Evolutionary conservation across 495 filamentous ascomycete genomes (phyloP), one percentile per base, ranked within the genome.

Genomic region (Evansstolkia leycettana): DNA sequence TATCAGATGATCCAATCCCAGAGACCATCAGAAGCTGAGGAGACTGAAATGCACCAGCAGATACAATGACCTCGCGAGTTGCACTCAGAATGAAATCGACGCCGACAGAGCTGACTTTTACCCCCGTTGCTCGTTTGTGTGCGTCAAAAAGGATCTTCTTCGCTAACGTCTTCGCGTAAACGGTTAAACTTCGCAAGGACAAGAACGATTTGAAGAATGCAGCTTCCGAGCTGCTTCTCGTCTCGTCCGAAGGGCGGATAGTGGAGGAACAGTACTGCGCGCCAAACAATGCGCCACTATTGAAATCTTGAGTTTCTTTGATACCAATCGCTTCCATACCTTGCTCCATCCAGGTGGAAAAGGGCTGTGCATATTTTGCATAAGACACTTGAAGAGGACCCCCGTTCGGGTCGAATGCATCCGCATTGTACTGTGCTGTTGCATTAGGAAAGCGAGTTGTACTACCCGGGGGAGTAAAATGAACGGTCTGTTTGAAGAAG

Each of bases 1-100:
- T 36, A 9, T 42, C 50, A 2, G 43, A 31, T 0, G 57, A 67
- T 0, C 72, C 72, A 26, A 68, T 48, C 6, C 52, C 52, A 11
- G 67, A 73, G n/a, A 71, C 51, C 48, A 72, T 65, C 11, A 75
- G 46, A 7, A 76, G 38, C 38, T 72, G 67, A 1, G 72, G 70
- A 12, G 58, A 61, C 4, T 64, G 55, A 33, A 73, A 61, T 6
- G 41, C 60, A 7, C 73, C 73, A 2, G 70, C 69, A 3, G 71
- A 69, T 0, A 78, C 12, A 20, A 76, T 71, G 30, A 78, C 64
- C 40, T 75, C 73, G 32, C 60, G 62, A 0, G 30, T 50, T 0
- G 72, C 70, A 0, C 28, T 38, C 2, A 71, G 37, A 0, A 34
- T 53, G 39, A 65, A 70, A 6, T 31, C 28, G 9, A 40, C n/a